Evolutionary conservation across 371 early-diverging fungal genomes (phyloP), one percentile per base, ranked within the genome.

Genomic region (Cokeromyces recurvatus): DNA sequence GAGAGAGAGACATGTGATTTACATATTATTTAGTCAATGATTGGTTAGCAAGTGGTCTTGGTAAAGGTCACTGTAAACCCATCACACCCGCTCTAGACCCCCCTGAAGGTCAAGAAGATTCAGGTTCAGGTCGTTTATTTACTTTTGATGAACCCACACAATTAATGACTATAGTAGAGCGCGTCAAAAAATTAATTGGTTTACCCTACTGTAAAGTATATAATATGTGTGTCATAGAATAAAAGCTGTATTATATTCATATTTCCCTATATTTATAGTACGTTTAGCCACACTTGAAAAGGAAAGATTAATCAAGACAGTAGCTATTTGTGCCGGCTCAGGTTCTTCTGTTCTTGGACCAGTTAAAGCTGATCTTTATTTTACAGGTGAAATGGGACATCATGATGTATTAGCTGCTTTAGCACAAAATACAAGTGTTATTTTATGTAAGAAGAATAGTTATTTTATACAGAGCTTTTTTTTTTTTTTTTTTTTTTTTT

Each of bases 341-440:
- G 97, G 89, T 0, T 65, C 74, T 14, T 81, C 81, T 2, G 82
- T 89, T 3, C 56, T 89, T 6, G 53, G 60, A 10, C 59, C 67
- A 2, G 54, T 66, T 0, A 37, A 64, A 8, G 82, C 80, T 3
- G 93, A 93, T 51, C 56, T 98, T 36, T 87, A 83, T 55, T 79
- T 95, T 27, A 92, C 98, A n/a, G 99, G 98, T 20, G 97, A 97
- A 69, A 88, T 95, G 82, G 79, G 84, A 12, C 97, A 96, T 57
- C 97, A 97, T 53, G 93, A 93, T 45, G 75, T 96, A 2, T 72
- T 97, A 38, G 87, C 81, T 29, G 91, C 90, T 9, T 59, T 85
- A 17, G 85, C 81, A 9, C 73, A 79, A 27, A 70, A 79, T 39
- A 89, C 84, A 11, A 89, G 83, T 43, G 96, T 97, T 11, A 84